Percentiles rank a stretch among this genome's conserved stretches.
These are phyloP conservation scores for Fusarium sacchari DNA, from an alignment of 2,329 filamentous ascomycete species.

Conservation along the genomic window DNA sequence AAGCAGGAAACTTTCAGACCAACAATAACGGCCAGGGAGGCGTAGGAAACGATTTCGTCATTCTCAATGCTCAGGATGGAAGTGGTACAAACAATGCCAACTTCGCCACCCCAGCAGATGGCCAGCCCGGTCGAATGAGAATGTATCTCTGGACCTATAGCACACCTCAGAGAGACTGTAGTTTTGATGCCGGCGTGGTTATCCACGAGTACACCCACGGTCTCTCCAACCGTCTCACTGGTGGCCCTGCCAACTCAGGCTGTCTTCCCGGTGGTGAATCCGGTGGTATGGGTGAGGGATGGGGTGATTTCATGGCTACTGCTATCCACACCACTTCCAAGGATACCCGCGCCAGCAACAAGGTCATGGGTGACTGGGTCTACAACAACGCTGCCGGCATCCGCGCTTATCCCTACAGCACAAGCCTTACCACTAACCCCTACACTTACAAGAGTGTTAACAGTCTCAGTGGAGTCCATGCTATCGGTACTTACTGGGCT, in stretches of 20 bases:
- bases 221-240: conserved; percentile 67
- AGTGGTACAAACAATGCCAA: conserved; percentile 66
- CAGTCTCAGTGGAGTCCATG: conserved; percentile 52
- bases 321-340: conserved; percentile 56
- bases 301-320: conserved; percentile 66
- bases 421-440: conserved; percentile 59
- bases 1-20: conserved; percentile 67
- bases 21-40: conserved; percentile 67
- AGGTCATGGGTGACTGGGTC: conserved; percentile 62
- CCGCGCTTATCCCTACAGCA: conserved; percentile 62
- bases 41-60: conserved; percentile 61
- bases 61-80: conserved; percentile 67
- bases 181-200: conserved; percentile 69
- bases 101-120: conserved; percentile 65
- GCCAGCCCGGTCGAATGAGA: conserved; percentile 62
- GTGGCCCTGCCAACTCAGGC: conserved; percentile 63
- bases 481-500: conserved; percentile 54
- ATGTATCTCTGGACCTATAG: conserved; percentile 67
- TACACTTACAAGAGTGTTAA: conserved; percentile 59
- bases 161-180: conserved; percentile 60
- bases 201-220: conserved; percentile 69
- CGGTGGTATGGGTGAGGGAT: conserved; percentile 68
- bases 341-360: conserved; percentile 58
- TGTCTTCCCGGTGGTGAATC: conserved; percentile 60
- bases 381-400: conserved; percentile 56